Conservation (phyloP, 257 asterid genomes). For the Solanum gracilifrons region DNA sequence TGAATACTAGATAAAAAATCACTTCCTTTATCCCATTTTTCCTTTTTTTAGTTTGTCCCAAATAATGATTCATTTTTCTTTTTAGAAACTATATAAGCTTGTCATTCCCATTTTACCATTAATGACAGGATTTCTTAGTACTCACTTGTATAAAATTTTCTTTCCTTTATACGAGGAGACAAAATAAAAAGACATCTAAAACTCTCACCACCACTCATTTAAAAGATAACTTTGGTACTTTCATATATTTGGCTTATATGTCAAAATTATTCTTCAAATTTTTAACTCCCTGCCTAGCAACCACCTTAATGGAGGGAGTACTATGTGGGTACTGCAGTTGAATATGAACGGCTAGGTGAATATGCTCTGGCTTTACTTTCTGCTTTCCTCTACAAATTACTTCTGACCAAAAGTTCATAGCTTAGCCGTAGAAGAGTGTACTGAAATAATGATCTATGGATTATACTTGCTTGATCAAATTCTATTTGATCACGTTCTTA, state of each 20-base stretch:
- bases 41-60: neutral
- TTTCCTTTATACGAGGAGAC: neutral
- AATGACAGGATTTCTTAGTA: neutral
- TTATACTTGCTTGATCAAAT: neutral
- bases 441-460: neutral
- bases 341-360: neutral
- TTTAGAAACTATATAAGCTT: neutral
- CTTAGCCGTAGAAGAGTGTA: neutral
- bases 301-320: neutral
- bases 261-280: neutral
- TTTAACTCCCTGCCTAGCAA: neutral
- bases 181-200: neutral
- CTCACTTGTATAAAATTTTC: neutral
- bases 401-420: neutral
- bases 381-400: neutral
- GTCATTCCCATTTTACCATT: neutral
- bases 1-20: neutral
- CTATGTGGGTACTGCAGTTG: neutral
- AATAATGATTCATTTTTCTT: neutral
- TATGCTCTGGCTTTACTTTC: neutral
- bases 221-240: neutral
- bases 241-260: neutral
- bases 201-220: neutral
- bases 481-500: neutral
- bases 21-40: neutral